These are phyloP conservation scores for Hanseniaspora guilliermondii DNA, from an alignment of 805 yeast species.

Conservation along the genomic window DNA sequence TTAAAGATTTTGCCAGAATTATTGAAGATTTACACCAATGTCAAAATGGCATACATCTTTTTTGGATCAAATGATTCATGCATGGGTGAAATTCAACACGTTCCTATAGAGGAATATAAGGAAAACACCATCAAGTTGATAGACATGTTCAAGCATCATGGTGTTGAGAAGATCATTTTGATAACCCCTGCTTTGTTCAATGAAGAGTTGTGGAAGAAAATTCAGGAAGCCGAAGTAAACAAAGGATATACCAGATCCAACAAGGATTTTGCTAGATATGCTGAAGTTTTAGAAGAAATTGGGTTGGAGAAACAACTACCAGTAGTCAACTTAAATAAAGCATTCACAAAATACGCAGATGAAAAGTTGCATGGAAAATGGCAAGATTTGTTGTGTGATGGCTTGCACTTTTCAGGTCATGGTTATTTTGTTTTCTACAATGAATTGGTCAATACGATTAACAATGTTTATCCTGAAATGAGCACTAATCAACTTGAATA, in stretches of 20 bases:
- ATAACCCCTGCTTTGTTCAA: constrained; percentile 55
- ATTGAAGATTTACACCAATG: constrained; percentile 26
- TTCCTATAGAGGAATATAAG: constrained; percentile 38
- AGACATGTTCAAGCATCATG: constrained; percentile 29
- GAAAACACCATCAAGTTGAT: constrained; percentile 39
- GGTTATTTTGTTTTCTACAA: constrained; percentile 42
- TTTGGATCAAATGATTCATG: constrained; percentile 75
- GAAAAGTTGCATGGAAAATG: constrained; percentile 30
- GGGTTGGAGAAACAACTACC: constrained; percentile 41
- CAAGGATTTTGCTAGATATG: constrained; percentile 36
- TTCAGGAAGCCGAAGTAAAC: constrained; percentile 25
- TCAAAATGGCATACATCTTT: constrained; percentile 43
- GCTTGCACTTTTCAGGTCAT: constrained; percentile 46
- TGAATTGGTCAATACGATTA: constrained; percentile 33
- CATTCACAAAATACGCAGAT: constrained; percentile 24
- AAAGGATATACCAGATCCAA: constrained; percentile 37
- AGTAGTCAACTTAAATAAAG: constrained; percentile 42
- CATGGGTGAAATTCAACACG: constrained; percentile 34
- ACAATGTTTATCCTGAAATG: constrained; percentile 36
- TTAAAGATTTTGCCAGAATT: constrained; percentile 38
- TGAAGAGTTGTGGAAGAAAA: constrained; percentile 30
- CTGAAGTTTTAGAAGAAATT: constrained; percentile 36
- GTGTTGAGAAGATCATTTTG: constrained; percentile 39
- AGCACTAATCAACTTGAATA: constrained; percentile 31
- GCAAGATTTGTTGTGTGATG: constrained; percentile 37